Evolutionary conservation across 169 alveolate species (phyloP).

Genomic region (Plasmodium billcollinsi): DNA sequence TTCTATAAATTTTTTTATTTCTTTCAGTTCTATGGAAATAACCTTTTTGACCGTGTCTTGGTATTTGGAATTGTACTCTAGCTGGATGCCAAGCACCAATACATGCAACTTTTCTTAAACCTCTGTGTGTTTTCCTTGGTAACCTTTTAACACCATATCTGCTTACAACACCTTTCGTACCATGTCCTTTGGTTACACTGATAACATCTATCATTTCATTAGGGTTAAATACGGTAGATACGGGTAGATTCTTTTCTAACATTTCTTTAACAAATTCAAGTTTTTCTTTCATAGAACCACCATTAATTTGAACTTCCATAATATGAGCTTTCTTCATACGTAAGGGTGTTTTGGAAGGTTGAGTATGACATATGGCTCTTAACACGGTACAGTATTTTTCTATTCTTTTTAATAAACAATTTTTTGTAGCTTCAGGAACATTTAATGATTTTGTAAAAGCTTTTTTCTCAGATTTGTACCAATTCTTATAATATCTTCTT

Average conservation of each 20-base stretch:
- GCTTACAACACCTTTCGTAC: conserved; percentile 98
- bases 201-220: conserved; percentile 98
- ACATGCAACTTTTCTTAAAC: conserved; percentile 99
- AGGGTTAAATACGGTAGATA: conserved; percentile 95
- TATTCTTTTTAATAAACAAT: conserved; percentile 94
- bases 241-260: conserved; percentile 98
- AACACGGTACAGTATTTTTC: conserved; percentile 97
- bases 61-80: conserved; percentile 99
- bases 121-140: conserved; percentile 99
- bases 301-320: conserved; percentile 99
- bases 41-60: conserved; percentile 99
- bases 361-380: conserved; percentile 99
- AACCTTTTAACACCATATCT: conserved; percentile 99
- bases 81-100: conserved; percentile 99
- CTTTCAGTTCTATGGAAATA: conserved; percentile 99
- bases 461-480: conserved; percentile 98
- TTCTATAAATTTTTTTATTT: conserved; percentile 99
- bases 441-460: conserved; percentile 98
- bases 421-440: conserved; percentile 91
- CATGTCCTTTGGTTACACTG: conserved; percentile 99
- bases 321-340: conserved; percentile 98
- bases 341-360: conserved; percentile 95
- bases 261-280: conserved; percentile 95
- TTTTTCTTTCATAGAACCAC: conserved; percentile 98
- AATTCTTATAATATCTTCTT: conserved; percentile 99